Base-by-base conservation (phyloP, 768 basidiomycete species). In the Boletus barrowsii region DNA sequence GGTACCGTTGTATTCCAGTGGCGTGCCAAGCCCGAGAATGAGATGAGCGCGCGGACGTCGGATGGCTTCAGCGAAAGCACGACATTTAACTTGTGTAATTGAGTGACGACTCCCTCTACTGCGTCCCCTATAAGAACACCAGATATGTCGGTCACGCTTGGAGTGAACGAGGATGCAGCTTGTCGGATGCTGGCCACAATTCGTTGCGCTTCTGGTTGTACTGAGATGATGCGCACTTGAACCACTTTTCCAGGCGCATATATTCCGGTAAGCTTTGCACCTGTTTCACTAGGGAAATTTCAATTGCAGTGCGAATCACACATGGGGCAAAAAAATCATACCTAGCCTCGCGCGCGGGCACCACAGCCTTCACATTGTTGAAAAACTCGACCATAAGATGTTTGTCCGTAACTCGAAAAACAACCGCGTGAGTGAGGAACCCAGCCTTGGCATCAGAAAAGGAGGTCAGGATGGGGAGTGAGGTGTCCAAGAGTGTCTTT, bases 101-200 rank as follows among this genome's bases (percentile, higher is more conserved):
- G 89, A 15, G 79, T 66, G n/a, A 98, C 75, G 6, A 73, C 75
- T 46, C 89, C 94, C 56, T 81, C 78, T 5, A 88, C 84, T 41
- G 75, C 79, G 61, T 87, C 79, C 8, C 93, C 91, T 58, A 95
- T 83, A 65, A 90, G 85, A 48, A 95, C 78, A 18, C 78, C 79
- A 62, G 82, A 84, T 65, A 91, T 85, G 62, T 91, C 87, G 47
- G 77, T 70, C 53, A 79, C 64, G 55, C 78, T 64, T 52, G 78
- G 65, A 51, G 79, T 72, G 57, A 73, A 81, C 53, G 71, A 77
- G 42, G 83, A 63, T 1, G 80, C 67, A 5, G 88, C 90, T 74
- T 94, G 91, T 26, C 88, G 87, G 54, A 96, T 86, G 64, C 94
- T 97, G 13, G 90, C 95, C 40, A 86, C 74, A 50, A 98, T 86